Evolutionary conservation across 225 moss, liverwort and hornwort species (phyloP).

Genomic region (Anthoceros angustus): DNA sequence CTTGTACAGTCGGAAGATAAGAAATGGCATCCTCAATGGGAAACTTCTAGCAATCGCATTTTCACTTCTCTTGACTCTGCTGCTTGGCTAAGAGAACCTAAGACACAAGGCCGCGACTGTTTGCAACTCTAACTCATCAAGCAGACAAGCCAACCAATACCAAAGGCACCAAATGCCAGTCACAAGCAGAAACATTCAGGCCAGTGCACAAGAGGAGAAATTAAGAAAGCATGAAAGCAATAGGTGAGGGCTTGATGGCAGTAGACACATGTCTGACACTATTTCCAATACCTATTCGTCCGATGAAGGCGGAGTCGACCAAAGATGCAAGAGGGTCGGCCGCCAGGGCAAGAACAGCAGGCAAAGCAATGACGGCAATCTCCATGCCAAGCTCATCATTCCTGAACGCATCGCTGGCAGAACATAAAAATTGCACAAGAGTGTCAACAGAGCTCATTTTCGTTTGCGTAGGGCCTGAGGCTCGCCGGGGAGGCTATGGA

Average conservation of each 20-base stretch:
- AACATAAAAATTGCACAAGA: conserved; percentile 9
- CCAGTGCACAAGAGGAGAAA: background rate
- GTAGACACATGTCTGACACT: background rate
- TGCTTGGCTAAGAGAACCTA: too few relatives aligned
- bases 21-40: too few relatives aligned
- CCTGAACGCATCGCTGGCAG: conserved; percentile 48
- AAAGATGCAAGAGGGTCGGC: conserved; percentile 85
- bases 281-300: conserved; percentile 56
- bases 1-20: background rate
- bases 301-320: conserved; percentile 94
- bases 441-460: conserved; percentile 9
- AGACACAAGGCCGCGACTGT: background rate
- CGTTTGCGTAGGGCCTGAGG: background rate
- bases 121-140: background rate
- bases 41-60: too few relatives aligned
- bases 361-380: conserved; percentile 76
- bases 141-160: background rate
- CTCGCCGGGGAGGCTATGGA: conserved; percentile 6
- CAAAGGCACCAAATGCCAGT: background rate
- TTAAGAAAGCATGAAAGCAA: background rate
- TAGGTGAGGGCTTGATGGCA: background rate
- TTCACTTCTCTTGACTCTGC: too few relatives aligned
- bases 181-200: background rate
- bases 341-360: conserved; percentile 76
- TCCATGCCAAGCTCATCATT: conserved; percentile 79